Base-by-base conservation (phyloP, 805 yeast genomes). In the Candida sakaeoensis region DNA sequence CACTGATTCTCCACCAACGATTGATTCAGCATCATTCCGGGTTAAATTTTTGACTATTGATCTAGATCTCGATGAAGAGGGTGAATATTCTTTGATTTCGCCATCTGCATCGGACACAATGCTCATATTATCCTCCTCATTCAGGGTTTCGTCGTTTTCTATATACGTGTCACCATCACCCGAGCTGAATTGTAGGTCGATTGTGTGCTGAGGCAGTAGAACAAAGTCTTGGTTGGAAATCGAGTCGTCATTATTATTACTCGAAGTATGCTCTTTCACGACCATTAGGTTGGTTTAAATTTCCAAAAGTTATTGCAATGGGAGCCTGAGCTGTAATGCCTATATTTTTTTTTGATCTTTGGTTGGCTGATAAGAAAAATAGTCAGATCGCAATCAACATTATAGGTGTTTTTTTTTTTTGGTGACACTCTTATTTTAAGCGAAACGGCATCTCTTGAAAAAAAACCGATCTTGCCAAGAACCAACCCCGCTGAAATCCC, bases 1-100 rank as follows among this genome's bases (percentile, higher is more conserved):
- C 9, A 42, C 17, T 1, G 45, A 34, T 2, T 69, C 63, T 4
- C 81, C 83, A 3, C 83, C 83, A 8, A 77, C 76, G 15, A 75
- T 55, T 2, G 76, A 68, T 17, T 62, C 55, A 33, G 78, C 77
- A 39, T 72, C 70, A 4, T 51, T 48, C 15, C 48, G 45, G 10
- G 61, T 48, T 9, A 58, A 36, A 18, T 50, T 42, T 24, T 43
- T 44, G 16, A 12, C 19, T 6, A 34, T 14, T 14, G 36, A 33
- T 22, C 19, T 14, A 8, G 27, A 12, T 13, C 29, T 13, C 10
- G 36, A 3, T 8, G 14, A 3, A 9, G 7, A 24, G 8, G 40
- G 36, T 8, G 23, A 30, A 23, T 8, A 27, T 4, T 12, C 33
- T 16, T 30, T 34, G 12, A 23, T 16, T 18, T 21, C 24, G 23